Percentiles rank a stretch among this genome's conserved stretches.
Conservation (phyloP, 2,329 filamentous ascomycete species). For the Basipetospora chlamydospora region DNA sequence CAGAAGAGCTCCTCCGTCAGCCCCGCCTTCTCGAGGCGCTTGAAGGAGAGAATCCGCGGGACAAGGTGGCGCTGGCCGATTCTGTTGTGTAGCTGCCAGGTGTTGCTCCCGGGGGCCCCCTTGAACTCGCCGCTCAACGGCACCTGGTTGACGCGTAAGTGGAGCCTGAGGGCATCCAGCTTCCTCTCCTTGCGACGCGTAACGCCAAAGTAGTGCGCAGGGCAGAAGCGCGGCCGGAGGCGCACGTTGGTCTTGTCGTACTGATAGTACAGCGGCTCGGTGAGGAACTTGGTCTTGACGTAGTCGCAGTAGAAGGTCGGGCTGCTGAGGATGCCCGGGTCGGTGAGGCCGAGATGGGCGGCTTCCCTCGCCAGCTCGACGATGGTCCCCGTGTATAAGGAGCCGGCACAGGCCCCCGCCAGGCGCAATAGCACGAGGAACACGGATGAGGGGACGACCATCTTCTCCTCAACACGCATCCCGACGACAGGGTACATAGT, state of each 20-base stretch:
- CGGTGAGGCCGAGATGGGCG: background rate
- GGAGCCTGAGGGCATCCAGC: background rate
- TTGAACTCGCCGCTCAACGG: background rate
- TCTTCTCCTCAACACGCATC: conserved; percentile 8
- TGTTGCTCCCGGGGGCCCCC: background rate
- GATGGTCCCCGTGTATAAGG: conserved; percentile 17
- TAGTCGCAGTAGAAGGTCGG: conserved; percentile 21
- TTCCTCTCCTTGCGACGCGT: background rate
- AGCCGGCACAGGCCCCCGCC: conserved; percentile 29
- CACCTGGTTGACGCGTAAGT: background rate
- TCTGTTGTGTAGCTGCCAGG: background rate
- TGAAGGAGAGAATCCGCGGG: background rate
- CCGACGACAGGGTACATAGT: background rate
- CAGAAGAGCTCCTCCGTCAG: conserved; percentile 2
- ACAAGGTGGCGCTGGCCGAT: background rate
- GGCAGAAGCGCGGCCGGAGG: conserved; percentile 23
- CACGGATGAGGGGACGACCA: conserved; percentile 25
- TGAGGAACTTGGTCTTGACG: conserved; percentile 30
- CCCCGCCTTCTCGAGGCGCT: background rate
- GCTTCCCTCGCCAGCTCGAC: conserved; percentile 18
- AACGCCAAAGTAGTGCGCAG: conserved; percentile 9
- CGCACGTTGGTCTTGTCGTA: conserved; percentile 26
- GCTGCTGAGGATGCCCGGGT: background rate
- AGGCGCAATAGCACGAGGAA: conserved; percentile 29
- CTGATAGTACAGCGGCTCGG: conserved; percentile 30